phyloP scores from a whole-genome alignment of 75 land plant species.

The Gnetum montanum region DNA sequence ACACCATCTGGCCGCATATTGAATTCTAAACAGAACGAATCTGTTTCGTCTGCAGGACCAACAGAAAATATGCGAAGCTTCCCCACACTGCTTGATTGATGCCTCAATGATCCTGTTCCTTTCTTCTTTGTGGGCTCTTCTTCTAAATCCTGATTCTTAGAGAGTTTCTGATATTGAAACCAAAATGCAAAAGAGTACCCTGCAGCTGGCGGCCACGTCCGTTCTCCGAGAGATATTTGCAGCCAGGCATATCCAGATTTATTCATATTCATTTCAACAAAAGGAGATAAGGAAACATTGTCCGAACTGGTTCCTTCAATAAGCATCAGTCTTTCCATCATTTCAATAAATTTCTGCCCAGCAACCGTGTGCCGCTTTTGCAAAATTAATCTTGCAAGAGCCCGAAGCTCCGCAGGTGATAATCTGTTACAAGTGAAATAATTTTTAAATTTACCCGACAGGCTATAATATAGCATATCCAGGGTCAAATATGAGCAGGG shows the following conservation, averaged over 20 bases:
- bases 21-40: slow-evolving; percentile 63
- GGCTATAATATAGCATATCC: background rate
- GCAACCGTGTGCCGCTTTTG: slow-evolving; percentile 45
- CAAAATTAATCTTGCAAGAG: slow-evolving; percentile 66
- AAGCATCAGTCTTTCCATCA: slow-evolving; percentile 73
- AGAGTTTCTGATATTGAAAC: slow-evolving; percentile 64
- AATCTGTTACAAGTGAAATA: slow-evolving; percentile 36
- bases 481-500: background rate
- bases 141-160: slow-evolving; percentile 23
- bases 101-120: slow-evolving; percentile 10
- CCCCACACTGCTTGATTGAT: slow-evolving; percentile 15
- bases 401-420: slow-evolving; percentile 74
- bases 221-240: slow-evolving; percentile 83
- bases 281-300: slow-evolving; percentile 66
- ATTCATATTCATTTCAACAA: slow-evolving; percentile 81
- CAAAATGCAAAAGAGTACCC: slow-evolving; percentile 99
- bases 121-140: slow-evolving; percentile 18
- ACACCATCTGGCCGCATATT: slow-evolving; percentile 72
- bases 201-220: slow-evolving; percentile 98
- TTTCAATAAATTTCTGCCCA: slow-evolving; percentile 56
- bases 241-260: slow-evolving; percentile 82
- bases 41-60: slow-evolving; percentile 64
- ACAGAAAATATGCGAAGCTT: slow-evolving; percentile 82
- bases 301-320: slow-evolving; percentile 50
- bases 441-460: no score